Percentiles rank a stretch among this genome's conserved stretches.
These are phyloP conservation scores for Macrophomina pseudophaseolina DNA, from an alignment of 2,329 filamentous ascomycete genomes.

Conservation along the genomic window DNA sequence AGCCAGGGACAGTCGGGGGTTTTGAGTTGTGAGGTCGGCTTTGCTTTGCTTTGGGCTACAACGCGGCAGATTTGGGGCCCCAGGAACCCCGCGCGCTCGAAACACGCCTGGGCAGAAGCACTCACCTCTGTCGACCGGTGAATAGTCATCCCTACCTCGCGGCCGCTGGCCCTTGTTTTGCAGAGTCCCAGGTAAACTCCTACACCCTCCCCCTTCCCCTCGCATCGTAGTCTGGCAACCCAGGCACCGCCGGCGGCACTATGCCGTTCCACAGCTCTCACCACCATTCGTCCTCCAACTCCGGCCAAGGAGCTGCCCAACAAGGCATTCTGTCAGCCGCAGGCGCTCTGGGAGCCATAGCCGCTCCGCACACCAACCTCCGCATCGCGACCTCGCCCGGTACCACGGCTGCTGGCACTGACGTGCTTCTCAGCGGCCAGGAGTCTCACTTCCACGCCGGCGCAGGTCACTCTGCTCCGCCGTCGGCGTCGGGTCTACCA, in stretches of 20 bases:
- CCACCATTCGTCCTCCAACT: constrained; percentile 32
- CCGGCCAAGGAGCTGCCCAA: constrained; percentile 42
- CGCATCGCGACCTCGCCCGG: constrained; percentile 43
- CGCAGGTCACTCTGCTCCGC: constrained; percentile 38
- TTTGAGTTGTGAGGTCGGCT: constrained; percentile 5
- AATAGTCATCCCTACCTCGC: constrained; percentile 25
- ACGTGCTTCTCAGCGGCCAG: constrained; percentile 48
- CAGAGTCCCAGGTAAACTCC: constrained; percentile 23
- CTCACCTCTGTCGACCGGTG: constrained; percentile 11
- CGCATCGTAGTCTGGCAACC: constrained; percentile 21
- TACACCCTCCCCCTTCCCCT: constrained; percentile 3
- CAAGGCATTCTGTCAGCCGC: constrained; percentile 53
- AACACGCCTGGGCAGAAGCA: not conserved
- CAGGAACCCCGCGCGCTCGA: constrained; percentile 4
- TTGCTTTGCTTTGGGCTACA: not conserved
- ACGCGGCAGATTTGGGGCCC: not conserved
- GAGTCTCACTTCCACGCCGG: constrained; percentile 38
- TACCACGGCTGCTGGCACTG: constrained; percentile 50
- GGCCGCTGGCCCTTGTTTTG: constrained; percentile 22
- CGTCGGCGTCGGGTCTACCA: constrained; percentile 34
- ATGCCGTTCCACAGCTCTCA: constrained; percentile 47
- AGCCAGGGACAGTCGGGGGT: not conserved
- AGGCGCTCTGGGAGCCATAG: constrained; percentile 54
- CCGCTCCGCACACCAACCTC: constrained; percentile 49
- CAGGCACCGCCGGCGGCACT: constrained; percentile 23